Base-by-base conservation (phyloP, 352 stramenopile genomes). In the Pythium grandisporangium region DNA sequence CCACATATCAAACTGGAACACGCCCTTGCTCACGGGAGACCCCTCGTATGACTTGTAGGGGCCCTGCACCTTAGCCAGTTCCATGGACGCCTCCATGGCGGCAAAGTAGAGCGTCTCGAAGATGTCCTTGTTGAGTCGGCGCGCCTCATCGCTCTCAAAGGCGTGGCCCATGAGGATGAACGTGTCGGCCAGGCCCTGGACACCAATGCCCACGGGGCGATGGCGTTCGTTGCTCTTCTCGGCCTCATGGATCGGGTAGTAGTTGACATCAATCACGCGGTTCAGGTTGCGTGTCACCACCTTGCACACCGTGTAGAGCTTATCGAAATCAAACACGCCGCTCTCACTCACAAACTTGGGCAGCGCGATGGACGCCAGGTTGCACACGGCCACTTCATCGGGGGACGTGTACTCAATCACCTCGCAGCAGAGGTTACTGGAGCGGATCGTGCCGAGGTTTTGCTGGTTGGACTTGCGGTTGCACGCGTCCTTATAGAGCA, bases 61-160 rank as follows among this genome's bases (percentile, higher is more conserved):
- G 8, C 96, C 97, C n/a, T 96, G 58, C 51, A 84, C 61, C 48
- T 84, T 66, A 21, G 96, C 96, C 16, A 99, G 66, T 58, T 99
- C 90, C 61, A 94, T 96, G 26, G 95, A 99, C 13, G 95, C 93
- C 55, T 96, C 89, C 63, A 97, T 90, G 10, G 96, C 84, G 25
- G 81, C 95, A 58, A 91, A 99, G 79, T 99, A 99, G 34, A 99
- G 98, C n/a, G 96, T 98, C 70, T 99, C 97, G 62, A 99, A 99
- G 62, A 99, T 99, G 46, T 99, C 84, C 58, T 93, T 96, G 80
- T 99, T 99, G 14, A 99, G 66, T 44, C 96, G 50, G 5, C 71
- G 60, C 13, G 96, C 96, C 47, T 88, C 48, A 11, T 74, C 47
- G 33, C 83, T 97, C 55, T 99, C 96, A 59, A 98, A 99, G 36